phyloP scores from a whole-genome alignment of 352 stramenopile genomes.

The Phytophthora palmivora region DNA sequence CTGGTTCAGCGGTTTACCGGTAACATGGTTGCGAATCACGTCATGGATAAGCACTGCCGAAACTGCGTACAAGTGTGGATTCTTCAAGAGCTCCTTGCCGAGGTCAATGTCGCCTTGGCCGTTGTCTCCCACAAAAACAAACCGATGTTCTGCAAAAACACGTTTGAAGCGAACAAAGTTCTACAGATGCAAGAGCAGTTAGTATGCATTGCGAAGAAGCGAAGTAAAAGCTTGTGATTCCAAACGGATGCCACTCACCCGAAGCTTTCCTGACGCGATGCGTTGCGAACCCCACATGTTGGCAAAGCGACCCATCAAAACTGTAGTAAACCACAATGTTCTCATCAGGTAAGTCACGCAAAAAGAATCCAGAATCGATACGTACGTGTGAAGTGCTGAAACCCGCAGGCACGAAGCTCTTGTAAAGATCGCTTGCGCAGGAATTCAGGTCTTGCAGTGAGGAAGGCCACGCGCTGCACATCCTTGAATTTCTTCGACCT shows the following conservation, averaged over 20 bases:
- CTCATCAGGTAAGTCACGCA: background rate
- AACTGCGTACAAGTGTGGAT: slow-evolving; percentile 61
- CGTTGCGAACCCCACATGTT: slow-evolving; percentile 70
- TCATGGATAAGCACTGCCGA: slow-evolving; percentile 81
- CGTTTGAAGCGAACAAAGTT: slow-evolving; percentile 81
- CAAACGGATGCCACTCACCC: slow-evolving; percentile 34
- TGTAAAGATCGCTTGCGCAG: slow-evolving; percentile 63
- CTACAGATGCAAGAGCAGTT: slow-evolving; percentile 28
- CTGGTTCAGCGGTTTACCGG: slow-evolving; percentile 25
- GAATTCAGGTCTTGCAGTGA: slow-evolving; percentile 80
- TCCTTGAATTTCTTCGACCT: slow-evolving; percentile 27
- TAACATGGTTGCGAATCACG: slow-evolving; percentile 76
- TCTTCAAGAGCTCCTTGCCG: slow-evolving; percentile 68
- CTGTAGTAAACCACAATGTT: slow-evolving; percentile 26
- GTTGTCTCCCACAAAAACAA: slow-evolving; percentile 86
- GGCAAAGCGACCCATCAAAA: slow-evolving; percentile 76
- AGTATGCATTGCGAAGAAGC: background rate
- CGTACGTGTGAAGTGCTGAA: slow-evolving; percentile 82
- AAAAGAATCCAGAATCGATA: background rate
- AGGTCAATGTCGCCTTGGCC: slow-evolving; percentile 85
- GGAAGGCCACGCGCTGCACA: slow-evolving; percentile 69
- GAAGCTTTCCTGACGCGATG: slow-evolving; percentile 75
- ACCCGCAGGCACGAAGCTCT: slow-evolving; percentile 73
- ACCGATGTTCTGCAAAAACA: slow-evolving; percentile 76
- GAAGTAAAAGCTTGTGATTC: background rate